A percentile compares a stretch with the other conserved stretches of the same genome.
Conservation (phyloP, 306 rosid species). For the Ormosia emarginata region DNA sequence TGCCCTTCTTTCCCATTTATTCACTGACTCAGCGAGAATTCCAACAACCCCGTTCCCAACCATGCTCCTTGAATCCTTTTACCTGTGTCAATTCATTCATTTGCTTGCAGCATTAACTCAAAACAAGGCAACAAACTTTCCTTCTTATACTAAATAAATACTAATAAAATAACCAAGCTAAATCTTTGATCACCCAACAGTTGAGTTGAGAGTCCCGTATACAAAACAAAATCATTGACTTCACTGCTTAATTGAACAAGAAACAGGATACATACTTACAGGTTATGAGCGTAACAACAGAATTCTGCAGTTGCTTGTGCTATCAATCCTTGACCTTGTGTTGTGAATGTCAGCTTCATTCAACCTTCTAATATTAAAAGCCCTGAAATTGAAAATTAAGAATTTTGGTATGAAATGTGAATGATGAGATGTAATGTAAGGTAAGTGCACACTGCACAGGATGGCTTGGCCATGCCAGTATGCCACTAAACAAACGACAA, state of each 20-base stretch:
- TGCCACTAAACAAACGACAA: too few species aligned
- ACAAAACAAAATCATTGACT: neutral
- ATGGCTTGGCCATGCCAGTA: too few species aligned
- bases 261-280: neutral
- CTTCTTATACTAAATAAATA: neutral
- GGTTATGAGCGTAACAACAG: neutral
- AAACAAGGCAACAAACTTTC: neutral
- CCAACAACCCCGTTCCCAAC: conserved; percentile 91
- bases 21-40: conserved; percentile 68
- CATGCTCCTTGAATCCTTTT: conserved; percentile 31
- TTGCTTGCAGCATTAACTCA: neutral
- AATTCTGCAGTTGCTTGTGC: too few species aligned
- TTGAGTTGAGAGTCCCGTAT: neutral
- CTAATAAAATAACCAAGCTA: neutral
- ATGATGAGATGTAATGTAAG: neutral
- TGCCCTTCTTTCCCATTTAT: conserved; percentile 95
- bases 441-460: neutral
- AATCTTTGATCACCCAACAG: too few species aligned
- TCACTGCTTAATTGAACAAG: neutral
- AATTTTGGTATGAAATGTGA: neutral
- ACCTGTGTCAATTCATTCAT: too few species aligned
- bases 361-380: neutral
- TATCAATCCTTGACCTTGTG: too few species aligned
- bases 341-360: neutral
- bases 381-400: neutral